Evolutionary conservation across 2,329 filamentous ascomycete genomes (phyloP), one percentile per base, ranked within the genome.

Genomic region (Diplodia seriata): DNA sequence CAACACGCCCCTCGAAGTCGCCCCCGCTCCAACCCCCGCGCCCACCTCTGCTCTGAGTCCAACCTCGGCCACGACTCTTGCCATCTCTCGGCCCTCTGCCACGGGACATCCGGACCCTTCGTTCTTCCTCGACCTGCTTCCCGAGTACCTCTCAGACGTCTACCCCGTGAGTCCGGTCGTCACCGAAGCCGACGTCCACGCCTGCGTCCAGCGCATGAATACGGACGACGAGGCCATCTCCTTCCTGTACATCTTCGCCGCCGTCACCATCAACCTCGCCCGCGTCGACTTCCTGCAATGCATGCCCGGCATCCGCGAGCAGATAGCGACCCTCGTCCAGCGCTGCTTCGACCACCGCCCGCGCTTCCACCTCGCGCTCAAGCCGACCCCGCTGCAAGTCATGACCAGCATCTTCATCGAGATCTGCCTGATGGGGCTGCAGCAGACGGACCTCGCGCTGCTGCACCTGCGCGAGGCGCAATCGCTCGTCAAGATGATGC

Each of bases 361-460:
- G 63, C 71, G 73, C 31, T 59, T 74, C 63, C 66, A 71, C 72
- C 55, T 72, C 71, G 14, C 71, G 67, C 56, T 69, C 5, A 67
- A 65, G n/a, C 73, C 74, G 7, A 71, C 69, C 5, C 71, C 71
- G 1, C 69, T 71, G 15, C 75, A 72, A 7, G 74, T 92, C 14
- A 87, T 89, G 68, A 92, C 90, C n/a, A 93, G 90, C 66, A 93
- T 91, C 78, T 93, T 94, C 76, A 77, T 94, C 31, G 93, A 92
- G 73, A 90, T 87, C 47, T 90, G 89, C 68, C 87, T 90, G 76
- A 90, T 90, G 69, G 89, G 87, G 47, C 81, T 92, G 56, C 90
- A 93, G 70, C 84, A 89, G 76, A 90, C 93, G 76, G 88, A 91
- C 70, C 89, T 89, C 76, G 91, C 91, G 1, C 94, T 91, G 91